phyloP scores from a whole-genome alignment of 495 filamentous ascomycete species.

The Lasiosphaeriaceae sp. region DNA sequence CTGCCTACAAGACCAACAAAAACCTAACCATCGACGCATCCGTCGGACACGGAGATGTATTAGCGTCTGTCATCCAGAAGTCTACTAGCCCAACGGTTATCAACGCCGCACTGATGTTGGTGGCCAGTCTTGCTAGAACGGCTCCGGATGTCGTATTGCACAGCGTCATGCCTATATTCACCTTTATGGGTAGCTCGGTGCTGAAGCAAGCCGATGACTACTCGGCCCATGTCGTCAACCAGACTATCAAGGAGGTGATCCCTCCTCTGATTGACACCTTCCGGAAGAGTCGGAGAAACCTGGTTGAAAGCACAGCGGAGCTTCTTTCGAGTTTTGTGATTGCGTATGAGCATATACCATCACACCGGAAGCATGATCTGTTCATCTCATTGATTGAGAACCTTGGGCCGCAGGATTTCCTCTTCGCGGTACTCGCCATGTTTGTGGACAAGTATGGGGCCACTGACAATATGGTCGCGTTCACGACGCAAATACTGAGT shows the following conservation, averaged over 20 bases:
- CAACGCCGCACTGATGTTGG: slow-evolving; percentile 83
- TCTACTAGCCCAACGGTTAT: slow-evolving; percentile 86
- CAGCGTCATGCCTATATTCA: slow-evolving; percentile 98
- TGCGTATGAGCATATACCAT: slow-evolving; percentile 91
- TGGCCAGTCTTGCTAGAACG: slow-evolving; percentile 75
- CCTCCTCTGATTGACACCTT: slow-evolving; percentile 86
- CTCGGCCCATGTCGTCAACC: slow-evolving; percentile 86
- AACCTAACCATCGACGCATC: slow-evolving; percentile 66
- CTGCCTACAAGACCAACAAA: slow-evolving; percentile 59
- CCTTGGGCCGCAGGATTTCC: slow-evolving; percentile 75
- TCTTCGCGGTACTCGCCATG: slow-evolving; percentile 68
- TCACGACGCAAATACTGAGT: slow-evolving; percentile 51
- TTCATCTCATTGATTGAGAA: slow-evolving; percentile 79
- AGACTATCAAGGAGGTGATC: slow-evolving; percentile 85
- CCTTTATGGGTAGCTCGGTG: slow-evolving; percentile 88
- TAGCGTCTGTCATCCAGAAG: slow-evolving; percentile 87
- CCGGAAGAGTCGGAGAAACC: slow-evolving; percentile 68
- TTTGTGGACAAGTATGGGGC: slow-evolving; percentile 65
- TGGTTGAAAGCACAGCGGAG: slow-evolving; percentile 76
- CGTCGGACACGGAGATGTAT: slow-evolving; percentile 75
- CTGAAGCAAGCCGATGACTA: slow-evolving; percentile 91
- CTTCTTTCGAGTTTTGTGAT: slow-evolving; percentile 87
- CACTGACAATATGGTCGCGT: slow-evolving; percentile 46
- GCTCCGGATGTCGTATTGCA: slow-evolving; percentile 87
- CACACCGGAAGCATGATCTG: slow-evolving; percentile 71